These are phyloP conservation scores for Sarcomyxa edulis DNA, from an alignment of 768 basidiomycete genomes.

Conservation along the genomic window DNA sequence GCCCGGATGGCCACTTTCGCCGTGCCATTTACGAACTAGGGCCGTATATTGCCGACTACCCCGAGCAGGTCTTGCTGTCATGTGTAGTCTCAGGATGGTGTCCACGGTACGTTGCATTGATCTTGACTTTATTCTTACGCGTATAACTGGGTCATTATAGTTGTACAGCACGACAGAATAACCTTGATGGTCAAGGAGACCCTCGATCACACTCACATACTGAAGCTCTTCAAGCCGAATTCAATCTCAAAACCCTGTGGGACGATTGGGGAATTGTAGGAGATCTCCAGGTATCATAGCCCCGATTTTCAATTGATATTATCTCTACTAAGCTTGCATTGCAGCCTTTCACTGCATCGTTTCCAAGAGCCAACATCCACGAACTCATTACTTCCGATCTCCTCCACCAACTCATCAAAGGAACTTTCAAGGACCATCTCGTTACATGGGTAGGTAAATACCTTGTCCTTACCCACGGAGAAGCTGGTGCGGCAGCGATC, in stretches of 20 bases:
- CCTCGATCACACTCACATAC: slow-evolving; percentile 11
- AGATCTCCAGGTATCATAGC: slow-evolving; percentile 28
- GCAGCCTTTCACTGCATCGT: slow-evolving; percentile 28
- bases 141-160: slow-evolving; percentile 2
- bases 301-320: slow-evolving; percentile 6
- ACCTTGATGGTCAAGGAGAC: slow-evolving; percentile 8
- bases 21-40: slow-evolving; percentile 18
- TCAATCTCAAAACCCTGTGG: slow-evolving; percentile 24
- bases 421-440: slow-evolving; percentile 35
- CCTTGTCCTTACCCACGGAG: slow-evolving; percentile 13
- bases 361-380: slow-evolving; percentile 31
- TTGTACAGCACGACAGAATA: slow-evolving; percentile 8
- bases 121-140: not conserved
- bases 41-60: slow-evolving; percentile 24
- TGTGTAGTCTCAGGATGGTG: slow-evolving; percentile 22
- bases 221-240: slow-evolving; percentile 17
- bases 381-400: slow-evolving; percentile 26
- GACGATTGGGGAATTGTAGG: slow-evolving; percentile 24
- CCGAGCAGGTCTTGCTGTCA: slow-evolving; percentile 18
- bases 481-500: slow-evolving; percentile 16
- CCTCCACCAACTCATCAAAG: slow-evolving; percentile 36
- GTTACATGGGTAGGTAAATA: slow-evolving; percentile 29
- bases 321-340: not conserved
- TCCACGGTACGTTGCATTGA: slow-evolving; percentile 16
- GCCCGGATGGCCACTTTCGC: slow-evolving; percentile 20